Evolutionary conservation across 1,139 yeast species (phyloP), one percentile per base, ranked within the genome.

Genomic region (Taphrina confusa): DNA sequence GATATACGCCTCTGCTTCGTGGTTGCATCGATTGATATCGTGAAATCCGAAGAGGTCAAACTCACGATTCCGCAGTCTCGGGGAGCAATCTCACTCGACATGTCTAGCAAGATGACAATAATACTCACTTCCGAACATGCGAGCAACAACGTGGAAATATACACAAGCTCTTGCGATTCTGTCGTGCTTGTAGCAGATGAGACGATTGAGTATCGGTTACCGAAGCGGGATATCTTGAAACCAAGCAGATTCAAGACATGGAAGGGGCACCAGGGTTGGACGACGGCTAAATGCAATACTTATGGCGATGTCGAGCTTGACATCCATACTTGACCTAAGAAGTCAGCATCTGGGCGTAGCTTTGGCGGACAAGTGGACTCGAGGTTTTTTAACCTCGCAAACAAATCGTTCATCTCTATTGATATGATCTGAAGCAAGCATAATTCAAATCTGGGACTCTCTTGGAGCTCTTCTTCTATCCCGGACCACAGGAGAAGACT

Each of bases 231-330:
- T 20, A 25, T 31, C 30, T 11, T 31, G 30, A 47, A 47, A 28
- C 39, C 28, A 4, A 42, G 52, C 18, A 20, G 52, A 6, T 47
- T 33, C 42, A 47, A 47, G 30, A 47, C 52, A 18, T 47, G 52
- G 52, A 47, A 34, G 31, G 23, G 16, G 12, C n/a, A 9, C 14
- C 6, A 6, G 5, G 18, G 9, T 2, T 47, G 52, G 52, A 18
- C 23, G 6, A 47, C 42, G 1, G 16, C 39, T 1, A n/a, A 11
- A 11, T 47, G 52, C 42, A 47, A 47, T 25, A 16, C 33, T n/a
- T 47, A 47, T 33, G 52, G 52, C 9, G 42, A 47, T 33, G 52
- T 47, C 12, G n/a, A 34, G 2, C 39, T 6, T 11, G 33, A 28
- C n/a, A n/a, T n/a, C n/a, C n/a, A n/a, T n/a, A n/a, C n/a, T n/a